Percentiles rank a stretch among this genome's conserved stretches.
Conservation (phyloP, 345 rosid genomes). For the Lumnitzera racemosa region DNA sequence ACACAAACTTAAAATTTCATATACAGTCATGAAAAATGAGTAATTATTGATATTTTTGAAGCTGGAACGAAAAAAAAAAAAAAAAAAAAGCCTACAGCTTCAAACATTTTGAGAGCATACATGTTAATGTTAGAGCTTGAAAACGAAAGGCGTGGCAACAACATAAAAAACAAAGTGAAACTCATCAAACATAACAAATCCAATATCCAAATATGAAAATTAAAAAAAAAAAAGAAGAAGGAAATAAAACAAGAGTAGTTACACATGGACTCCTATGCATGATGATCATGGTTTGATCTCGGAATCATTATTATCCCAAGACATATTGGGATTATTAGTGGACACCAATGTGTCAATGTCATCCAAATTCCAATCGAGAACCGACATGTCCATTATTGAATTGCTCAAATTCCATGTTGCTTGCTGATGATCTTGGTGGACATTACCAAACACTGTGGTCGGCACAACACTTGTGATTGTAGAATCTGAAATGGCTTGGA, state of each 20-base stretch:
- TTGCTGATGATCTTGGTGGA: conserved; percentile 15
- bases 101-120: conserved; percentile 12
- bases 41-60: conserved; percentile 12
- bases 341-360: conserved; percentile 41
- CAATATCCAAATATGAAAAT: conserved; percentile 6
- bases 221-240: neutral
- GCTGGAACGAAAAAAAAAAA: conserved; percentile 20
- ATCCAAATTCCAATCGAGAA: conserved; percentile 48
- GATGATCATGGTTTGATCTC: conserved; percentile 37
- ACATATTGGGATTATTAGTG: conserved; percentile 27
- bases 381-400: conserved; percentile 20
- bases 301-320: conserved; percentile 36
- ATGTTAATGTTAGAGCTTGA: conserved; percentile 8
- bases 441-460: conserved; percentile 6
- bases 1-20: no score
- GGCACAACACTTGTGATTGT: conserved; percentile 22
- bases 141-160: conserved; percentile 2
- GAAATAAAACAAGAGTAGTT: neutral
- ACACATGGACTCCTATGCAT: conserved; percentile 5
- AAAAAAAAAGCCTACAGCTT: conserved; percentile 21
- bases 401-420: conserved; percentile 9
- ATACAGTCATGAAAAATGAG: neutral
- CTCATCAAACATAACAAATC: neutral
- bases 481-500: conserved; percentile 20
- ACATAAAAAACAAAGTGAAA: conserved; percentile 1